Percentiles rank a stretch among this genome's conserved stretches.
Evolutionary conservation across 495 filamentous ascomycete genomes (phyloP).

Genomic region (Hypoxylon subgilvum): DNA sequence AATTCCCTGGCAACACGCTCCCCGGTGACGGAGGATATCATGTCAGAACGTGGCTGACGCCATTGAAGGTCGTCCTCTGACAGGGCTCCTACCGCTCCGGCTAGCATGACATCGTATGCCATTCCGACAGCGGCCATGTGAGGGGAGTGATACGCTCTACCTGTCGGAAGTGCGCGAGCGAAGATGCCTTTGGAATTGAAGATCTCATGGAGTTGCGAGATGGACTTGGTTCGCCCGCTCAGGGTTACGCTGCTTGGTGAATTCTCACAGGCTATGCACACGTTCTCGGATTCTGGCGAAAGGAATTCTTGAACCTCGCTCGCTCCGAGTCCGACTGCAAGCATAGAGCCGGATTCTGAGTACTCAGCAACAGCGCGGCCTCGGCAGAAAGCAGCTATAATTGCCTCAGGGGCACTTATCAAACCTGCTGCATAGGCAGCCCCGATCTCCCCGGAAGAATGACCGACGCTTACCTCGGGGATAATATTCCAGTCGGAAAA

Average conservation of each 20-base stretch:
- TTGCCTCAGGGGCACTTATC: slow-evolving; percentile 50
- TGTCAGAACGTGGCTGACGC: slow-evolving; percentile 27
- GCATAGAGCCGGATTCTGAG: slow-evolving; percentile 51
- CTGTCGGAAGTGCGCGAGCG: slow-evolving; percentile 47
- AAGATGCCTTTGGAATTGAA: slow-evolving; percentile 46
- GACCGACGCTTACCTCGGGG: slow-evolving; percentile 60
- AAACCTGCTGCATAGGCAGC: slow-evolving; percentile 56
- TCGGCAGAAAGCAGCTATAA: slow-evolving; percentile 54
- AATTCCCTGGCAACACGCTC: neutral
- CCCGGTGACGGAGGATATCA: slow-evolving; percentile 48
- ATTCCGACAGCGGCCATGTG: slow-evolving; percentile 49
- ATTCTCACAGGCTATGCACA: slow-evolving; percentile 54
- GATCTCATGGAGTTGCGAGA: slow-evolving; percentile 39
- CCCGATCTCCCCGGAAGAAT: slow-evolving; percentile 70
- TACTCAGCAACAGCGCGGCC: slow-evolving; percentile 28
- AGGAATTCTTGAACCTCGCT: slow-evolving; percentile 30
- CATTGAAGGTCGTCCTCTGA: slow-evolving; percentile 25
- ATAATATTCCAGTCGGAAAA: slow-evolving; percentile 57
- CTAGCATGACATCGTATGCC: slow-evolving; percentile 45
- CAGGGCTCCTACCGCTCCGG: slow-evolving; percentile 8
- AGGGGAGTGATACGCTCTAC: slow-evolving; percentile 59
- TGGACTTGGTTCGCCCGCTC: slow-evolving; percentile 44
- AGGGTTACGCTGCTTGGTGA: slow-evolving; percentile 51
- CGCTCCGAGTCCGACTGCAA: slow-evolving; percentile 49
- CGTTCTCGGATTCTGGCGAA: slow-evolving; percentile 3